Evolutionary conservation across 2,329 filamentous ascomycete species (phyloP), one percentile per base, ranked within the genome.

Genomic region (Cryphonectria japonica): DNA sequence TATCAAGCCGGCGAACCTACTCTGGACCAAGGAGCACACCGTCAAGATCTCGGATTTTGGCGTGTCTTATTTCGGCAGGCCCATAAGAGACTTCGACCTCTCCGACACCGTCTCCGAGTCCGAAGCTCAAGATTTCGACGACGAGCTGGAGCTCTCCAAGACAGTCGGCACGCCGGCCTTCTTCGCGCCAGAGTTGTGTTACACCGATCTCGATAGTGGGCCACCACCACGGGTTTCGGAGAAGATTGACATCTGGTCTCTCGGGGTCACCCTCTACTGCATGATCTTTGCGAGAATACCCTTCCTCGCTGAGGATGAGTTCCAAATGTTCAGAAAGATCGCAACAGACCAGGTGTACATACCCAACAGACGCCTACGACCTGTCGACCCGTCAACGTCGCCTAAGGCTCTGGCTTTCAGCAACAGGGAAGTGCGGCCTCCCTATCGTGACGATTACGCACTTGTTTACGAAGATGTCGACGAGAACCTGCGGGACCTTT

Each of bases 21-120:
- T 99, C 8, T 94, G 95, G 84, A 97, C 94, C 66, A 90, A 85
- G 76, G 92, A 94, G 74, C 91, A 95, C 76, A 90, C 92, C 19
- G 93, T 98, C 78, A 99, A 99, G 85, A 99, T 99, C 72, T 98
- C 96, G 6, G 96, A 99, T 78, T 99, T 99, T 83, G 96, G 96
- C 43, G 96, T 99, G 1, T 99, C 96, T 0, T 99, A 98, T 80
- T 93, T 99, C 73, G 96, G 96, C 39, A 90, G 94, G 66, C 94
- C 94, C 1, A 92, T 95, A 71, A 88, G 93, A 54, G 93, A 97
- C 63, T 93, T 92, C 68, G 93, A 97, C 76, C 87, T 90, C 52
- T 91, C 93, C 71, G 92, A 94, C 81, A 91, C 83, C 72, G 90
- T 84, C 26, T 92, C 92, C 4, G 93, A 97, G 78, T 93, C 91